Base-by-base conservation (phyloP, 306 rosid species). In the Argentina anserina region DNA sequence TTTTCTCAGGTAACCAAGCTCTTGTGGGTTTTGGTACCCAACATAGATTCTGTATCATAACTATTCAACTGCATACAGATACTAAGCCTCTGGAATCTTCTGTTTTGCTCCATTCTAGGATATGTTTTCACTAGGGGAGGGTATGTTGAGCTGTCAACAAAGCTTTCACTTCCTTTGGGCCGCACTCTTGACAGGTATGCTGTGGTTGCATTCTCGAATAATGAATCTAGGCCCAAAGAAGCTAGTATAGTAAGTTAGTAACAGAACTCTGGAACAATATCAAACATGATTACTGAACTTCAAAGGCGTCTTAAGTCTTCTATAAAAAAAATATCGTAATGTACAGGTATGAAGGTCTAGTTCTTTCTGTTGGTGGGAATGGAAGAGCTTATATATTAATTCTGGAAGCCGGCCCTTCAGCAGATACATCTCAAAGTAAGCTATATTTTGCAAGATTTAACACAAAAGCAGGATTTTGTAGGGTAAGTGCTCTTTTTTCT, bases 281-380 rank as follows among this genome's bases (percentile, higher is more conserved):
- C n/a, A 14, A 36, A 23, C 25, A 55, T 70, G 26, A 60, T 33
- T 63, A 25, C 37, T 50, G 47, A 71, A 50, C 69, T 65, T 39
- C 64, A 23, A 74, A 66, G 29, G 81, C 56, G 6, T 69, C 3
- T 69, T 21, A 34, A 34, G 40, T 23, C 46, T 58, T 79, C 14
- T 39, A 60, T 47, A 40, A 36, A 75, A 55, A 33, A 29, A 60
- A 47, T 70, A 73, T 71, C 26, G n/a, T 40, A 29, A 73, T 71
- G 67, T 77, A 63, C 83, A 91, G 98, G 87, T 94, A 89, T 28
- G 98, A 94, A 83, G 98, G 98, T 75, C 78, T 94, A 77, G 88
- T 94, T 83, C 91, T 94, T 78, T 94, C 98, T 72, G 91, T 94
- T 34, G 98, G 98, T 75, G 97, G 98, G 77, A 94, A 94, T 72